Evolutionary conservation across 2,329 filamentous ascomycete genomes (phyloP).

Genomic region (Dactylonectria estremocensis): DNA sequence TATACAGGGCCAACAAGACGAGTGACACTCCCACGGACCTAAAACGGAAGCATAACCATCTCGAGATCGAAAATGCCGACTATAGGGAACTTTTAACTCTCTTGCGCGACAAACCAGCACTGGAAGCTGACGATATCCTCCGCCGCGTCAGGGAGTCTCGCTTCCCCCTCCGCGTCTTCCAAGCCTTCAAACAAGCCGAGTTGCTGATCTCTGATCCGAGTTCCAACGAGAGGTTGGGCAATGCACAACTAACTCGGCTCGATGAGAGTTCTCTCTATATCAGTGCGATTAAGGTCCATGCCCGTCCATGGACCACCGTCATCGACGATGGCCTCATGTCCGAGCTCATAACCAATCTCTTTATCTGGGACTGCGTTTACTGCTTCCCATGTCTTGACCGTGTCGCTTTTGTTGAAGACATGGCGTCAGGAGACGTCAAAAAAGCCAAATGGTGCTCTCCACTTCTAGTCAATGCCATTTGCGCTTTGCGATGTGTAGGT

Average conservation of each 20-base stretch:
- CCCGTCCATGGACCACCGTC: constrained; percentile 8
- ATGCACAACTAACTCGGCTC: not conserved
- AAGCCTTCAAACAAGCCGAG: not conserved
- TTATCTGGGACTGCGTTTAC: constrained; percentile 6
- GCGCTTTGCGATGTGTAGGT: constrained; percentile 6
- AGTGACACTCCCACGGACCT: not conserved
- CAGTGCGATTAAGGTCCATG: constrained; percentile 5
- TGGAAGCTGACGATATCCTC: not conserved
- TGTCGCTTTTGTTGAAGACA: not conserved
- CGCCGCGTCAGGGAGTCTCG: not conserved
- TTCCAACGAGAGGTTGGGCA: not conserved
- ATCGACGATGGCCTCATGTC: constrained; percentile 9
- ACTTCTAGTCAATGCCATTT: constrained; percentile 10
- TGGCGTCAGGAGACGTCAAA: not conserved
- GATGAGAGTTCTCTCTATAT: not conserved
- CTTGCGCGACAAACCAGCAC: not conserved
- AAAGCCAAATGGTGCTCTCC: constrained; percentile 6
- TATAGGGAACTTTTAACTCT: constrained; percentile 4
- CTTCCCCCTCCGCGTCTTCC: not conserved
- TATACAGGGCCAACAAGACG: not conserved
- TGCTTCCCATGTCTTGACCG: not conserved
- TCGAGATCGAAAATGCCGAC: not conserved
- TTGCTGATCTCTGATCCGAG: not conserved
- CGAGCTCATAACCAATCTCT: constrained; percentile 5
- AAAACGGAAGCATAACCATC: not conserved